Evolutionary conservation across 2,329 filamentous ascomycete species (phyloP).

Genomic region (Claviceps arundinis): DNA sequence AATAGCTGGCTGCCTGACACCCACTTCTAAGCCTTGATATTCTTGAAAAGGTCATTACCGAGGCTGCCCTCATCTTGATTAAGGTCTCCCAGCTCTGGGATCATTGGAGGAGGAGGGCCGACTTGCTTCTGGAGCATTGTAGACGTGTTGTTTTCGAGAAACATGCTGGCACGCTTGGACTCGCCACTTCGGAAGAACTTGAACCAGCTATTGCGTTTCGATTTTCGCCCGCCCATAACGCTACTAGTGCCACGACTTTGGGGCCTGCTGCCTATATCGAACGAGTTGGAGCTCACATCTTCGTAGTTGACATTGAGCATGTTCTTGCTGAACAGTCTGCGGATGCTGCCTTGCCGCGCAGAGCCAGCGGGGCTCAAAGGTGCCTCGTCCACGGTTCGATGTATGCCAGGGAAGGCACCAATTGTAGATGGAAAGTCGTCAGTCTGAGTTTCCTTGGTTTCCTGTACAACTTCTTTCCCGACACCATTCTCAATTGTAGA

Average conservation of each 20-base stretch:
- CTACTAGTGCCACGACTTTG: conserved; percentile 37
- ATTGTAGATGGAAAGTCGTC: conserved; percentile 13
- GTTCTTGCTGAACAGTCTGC: conserved; percentile 42
- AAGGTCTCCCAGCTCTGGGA: conserved; percentile 42
- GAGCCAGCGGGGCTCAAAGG: conserved; percentile 40
- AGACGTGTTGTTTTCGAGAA: conserved; percentile 23
- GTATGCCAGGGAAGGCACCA: conserved; percentile 32
- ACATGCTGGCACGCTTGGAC: conserved; percentile 27
- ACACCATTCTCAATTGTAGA: not conserved
- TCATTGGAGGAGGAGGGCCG: conserved; percentile 46
- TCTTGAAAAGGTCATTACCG: conserved; percentile 43
- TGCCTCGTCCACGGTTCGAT: conserved; percentile 35
- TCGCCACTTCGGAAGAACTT: conserved; percentile 33
- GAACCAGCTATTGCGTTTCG: conserved; percentile 47
- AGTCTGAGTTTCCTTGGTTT: not conserved
- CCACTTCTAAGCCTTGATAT: conserved; percentile 35
- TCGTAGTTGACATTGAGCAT: conserved; percentile 40
- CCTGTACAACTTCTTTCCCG: not conserved
- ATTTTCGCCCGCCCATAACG: conserved; percentile 37
- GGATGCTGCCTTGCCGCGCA: conserved; percentile 40
- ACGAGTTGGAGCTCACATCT: conserved; percentile 32
- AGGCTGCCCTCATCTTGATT: conserved; percentile 34
- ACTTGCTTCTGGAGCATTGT: conserved; percentile 21
- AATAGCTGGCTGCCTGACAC: not conserved
- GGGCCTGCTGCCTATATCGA: conserved; percentile 28